These are phyloP conservation scores for Westerdykella sp. DNA, from an alignment of 2,329 filamentous ascomycete species.

Conservation along the genomic window DNA sequence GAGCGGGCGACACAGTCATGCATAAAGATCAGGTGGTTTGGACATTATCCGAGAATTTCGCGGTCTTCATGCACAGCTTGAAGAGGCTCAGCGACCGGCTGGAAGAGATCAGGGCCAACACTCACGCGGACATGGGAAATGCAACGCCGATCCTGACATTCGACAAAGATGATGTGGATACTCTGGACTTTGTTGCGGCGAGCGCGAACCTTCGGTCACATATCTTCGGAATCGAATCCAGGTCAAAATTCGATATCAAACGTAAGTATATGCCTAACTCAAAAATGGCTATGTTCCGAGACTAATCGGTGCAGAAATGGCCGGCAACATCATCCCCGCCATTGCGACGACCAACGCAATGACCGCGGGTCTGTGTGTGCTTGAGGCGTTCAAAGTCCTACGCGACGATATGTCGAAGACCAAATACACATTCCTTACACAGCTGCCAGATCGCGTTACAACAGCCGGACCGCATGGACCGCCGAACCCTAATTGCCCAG, in stretches of 20 bases:
- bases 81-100: constrained; percentile 69
- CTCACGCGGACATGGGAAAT: constrained; percentile 40
- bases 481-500: constrained; percentile 76
- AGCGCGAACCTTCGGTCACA: constrained; percentile 83
- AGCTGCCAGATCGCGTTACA: constrained; percentile 54
- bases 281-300: constrained; percentile 3
- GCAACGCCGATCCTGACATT: constrained; percentile 65
- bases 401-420: constrained; percentile 60
- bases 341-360: constrained; percentile 98
- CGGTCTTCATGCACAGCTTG: constrained; percentile 80
- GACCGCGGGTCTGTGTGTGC: constrained; percentile 82
- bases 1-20: constrained; percentile 49
- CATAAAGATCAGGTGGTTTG: constrained; percentile 69
- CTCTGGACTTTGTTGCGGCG: constrained; percentile 86
- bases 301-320: constrained; percentile 62
- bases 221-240: constrained; percentile 81
- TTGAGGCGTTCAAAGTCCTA: constrained; percentile 89
- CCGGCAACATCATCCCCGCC: constrained; percentile 96
- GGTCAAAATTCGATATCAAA: constrained; percentile 94
- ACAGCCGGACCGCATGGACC: constrained; percentile 50
- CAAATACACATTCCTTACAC: constrained; percentile 81
- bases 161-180: constrained; percentile 95
- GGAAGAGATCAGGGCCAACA: constrained; percentile 53
- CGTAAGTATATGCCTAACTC: constrained; percentile 36
- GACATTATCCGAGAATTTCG: constrained; percentile 76